A percentile compares a stretch with the other conserved stretches of the same genome.
Conservation (phyloP, 2,329 filamentous ascomycete species). For the Sordariomycetes sp. region DNA sequence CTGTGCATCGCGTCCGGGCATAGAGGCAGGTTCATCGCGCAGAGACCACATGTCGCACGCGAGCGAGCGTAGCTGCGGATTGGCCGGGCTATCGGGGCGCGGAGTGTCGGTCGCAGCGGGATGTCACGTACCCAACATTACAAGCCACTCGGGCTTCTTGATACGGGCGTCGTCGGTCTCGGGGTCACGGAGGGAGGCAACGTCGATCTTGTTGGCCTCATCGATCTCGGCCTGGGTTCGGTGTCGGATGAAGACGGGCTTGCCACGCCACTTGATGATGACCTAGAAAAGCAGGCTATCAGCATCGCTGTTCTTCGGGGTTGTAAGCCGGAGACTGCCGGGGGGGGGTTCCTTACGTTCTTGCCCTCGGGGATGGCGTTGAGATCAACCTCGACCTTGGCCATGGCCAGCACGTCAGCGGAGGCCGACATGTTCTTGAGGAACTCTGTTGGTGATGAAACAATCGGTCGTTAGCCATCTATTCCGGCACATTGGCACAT, state of each 20-base stretch:
- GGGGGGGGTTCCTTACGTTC: conserved; percentile 60
- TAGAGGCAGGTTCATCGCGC: not conserved
- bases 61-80: not conserved
- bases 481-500: not conserved
- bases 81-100: not conserved
- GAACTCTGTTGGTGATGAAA: conserved; percentile 61
- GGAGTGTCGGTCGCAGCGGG: conserved; percentile 1
- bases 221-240: conserved; percentile 88
- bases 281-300: conserved; percentile 43
- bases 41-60: not conserved
- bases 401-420: conserved; percentile 95
- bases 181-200: conserved; percentile 79
- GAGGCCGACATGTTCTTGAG: conserved; percentile 99
- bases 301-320: not conserved
- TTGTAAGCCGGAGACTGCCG: not conserved
- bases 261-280: conserved; percentile 99
- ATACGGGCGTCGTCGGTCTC: conserved; percentile 86
- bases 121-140: conserved; percentile 75
- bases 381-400: conserved; percentile 98
- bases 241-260: conserved; percentile 99
- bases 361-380: conserved; percentile 93
- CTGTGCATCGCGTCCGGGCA: not conserved
- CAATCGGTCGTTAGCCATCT: conserved; percentile 1
- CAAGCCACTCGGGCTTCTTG: conserved; percentile 96
- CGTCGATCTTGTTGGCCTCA: conserved; percentile 82